Conservation (phyloP, 202 grass and related monocot species). For the Panicum virgatum region DNA sequence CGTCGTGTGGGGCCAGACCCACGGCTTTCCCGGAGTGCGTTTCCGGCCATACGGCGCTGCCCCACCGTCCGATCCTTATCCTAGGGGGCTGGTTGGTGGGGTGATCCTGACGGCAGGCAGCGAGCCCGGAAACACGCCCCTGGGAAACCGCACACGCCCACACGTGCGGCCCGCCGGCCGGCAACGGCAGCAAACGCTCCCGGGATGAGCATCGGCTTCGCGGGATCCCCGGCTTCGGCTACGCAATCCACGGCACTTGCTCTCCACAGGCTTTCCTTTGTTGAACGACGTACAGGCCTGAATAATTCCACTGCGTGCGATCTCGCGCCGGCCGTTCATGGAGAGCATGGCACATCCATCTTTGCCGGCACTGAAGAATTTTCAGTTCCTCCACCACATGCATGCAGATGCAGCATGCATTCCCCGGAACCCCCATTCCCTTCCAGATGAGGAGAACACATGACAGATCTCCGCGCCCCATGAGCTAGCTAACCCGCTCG, state of each 20-base stretch:
- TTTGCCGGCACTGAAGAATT: no score
- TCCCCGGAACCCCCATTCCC: neutral
- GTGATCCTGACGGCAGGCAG: neutral
- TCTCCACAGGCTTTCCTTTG: no score
- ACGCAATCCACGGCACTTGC: no score
- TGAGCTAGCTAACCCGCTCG: neutral
- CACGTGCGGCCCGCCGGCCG: neutral
- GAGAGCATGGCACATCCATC: neutral
- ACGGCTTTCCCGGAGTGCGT: neutral
- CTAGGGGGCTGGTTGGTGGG: neutral
- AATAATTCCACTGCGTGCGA: no score
- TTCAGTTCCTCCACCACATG: constrained; percentile 18
- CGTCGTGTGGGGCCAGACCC: neutral
- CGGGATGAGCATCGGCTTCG: neutral
- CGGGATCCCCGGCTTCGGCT: neutral
- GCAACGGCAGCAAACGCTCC: neutral
- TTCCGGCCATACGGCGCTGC: neutral
- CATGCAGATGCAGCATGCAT: no score
- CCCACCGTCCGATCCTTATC: constrained; percentile 20
- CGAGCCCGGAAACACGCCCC: constrained; percentile 18
- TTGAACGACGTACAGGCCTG: no score
- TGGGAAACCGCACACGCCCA: neutral
- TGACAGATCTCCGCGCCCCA: neutral
- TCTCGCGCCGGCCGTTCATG: no score
- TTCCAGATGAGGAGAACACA: neutral